Conservation (phyloP, 1,284 basidiomycete species). For the Sporisorium exsertum region DNA sequence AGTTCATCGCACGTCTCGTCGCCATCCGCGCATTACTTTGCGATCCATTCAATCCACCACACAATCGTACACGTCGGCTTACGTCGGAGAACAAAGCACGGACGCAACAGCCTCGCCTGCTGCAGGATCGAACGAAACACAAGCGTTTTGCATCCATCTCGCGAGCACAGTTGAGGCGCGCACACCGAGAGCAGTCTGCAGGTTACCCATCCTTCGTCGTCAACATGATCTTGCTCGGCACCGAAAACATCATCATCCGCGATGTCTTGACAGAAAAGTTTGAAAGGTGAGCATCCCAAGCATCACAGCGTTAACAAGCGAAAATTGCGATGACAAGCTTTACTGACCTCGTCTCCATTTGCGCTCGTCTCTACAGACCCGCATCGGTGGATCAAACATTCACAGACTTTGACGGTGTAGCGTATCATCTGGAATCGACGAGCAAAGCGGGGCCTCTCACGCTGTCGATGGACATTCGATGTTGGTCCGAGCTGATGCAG, state of each 20-base stretch:
- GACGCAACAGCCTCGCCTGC: too few relatives aligned
- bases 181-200: not conserved
- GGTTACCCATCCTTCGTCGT: too few relatives aligned
- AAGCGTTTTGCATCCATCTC: too few relatives aligned
- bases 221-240: slow-evolving; percentile 66
- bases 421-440: slow-evolving; percentile 84
- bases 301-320: not conserved
- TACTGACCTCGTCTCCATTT: not conserved
- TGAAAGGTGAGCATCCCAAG: slow-evolving; percentile 76
- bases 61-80: not conserved
- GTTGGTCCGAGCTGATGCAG: slow-evolving; percentile 91
- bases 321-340: too few relatives aligned
- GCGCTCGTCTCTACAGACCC: slow-evolving; percentile 74
- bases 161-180: too few relatives aligned
- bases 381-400: slow-evolving; percentile 92
- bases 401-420: slow-evolving; percentile 96
- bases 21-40: too few relatives aligned
- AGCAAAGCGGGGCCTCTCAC: slow-evolving; percentile 79
- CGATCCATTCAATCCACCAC: too few relatives aligned
- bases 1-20: slow-evolving; percentile 5
- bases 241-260: slow-evolving; percentile 81
- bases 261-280: slow-evolving; percentile 91
- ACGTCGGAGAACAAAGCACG: too few relatives aligned
- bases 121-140: too few relatives aligned
- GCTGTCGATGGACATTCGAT: slow-evolving; percentile 92